phyloP scores from a whole-genome alignment of 2,329 filamentous ascomycete species.

The Talaromyces rugulosus region DNA sequence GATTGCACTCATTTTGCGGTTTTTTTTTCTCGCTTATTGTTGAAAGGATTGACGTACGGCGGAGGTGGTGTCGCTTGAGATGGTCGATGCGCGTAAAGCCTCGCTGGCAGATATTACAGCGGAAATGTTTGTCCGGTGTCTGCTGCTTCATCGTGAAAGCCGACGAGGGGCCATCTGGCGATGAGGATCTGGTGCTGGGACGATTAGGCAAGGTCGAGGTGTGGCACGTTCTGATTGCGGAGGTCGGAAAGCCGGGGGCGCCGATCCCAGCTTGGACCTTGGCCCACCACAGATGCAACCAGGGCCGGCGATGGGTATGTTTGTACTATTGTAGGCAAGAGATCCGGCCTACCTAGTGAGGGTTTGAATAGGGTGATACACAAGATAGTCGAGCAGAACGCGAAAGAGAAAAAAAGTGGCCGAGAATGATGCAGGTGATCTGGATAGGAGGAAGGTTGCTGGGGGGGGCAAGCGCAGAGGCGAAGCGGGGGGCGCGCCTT shows the following conservation, averaged over 20 bases:
- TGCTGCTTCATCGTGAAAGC: slow-evolving; percentile 27
- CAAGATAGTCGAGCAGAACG: not conserved
- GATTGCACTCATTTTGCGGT: not conserved
- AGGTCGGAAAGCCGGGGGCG: not conserved
- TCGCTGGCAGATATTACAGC: slow-evolving; percentile 42
- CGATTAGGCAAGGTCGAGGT: not conserved
- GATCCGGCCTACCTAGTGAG: not conserved
- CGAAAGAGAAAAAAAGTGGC: not conserved
- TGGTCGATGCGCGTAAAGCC: slow-evolving; percentile 47
- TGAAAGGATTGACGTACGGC: slow-evolving; percentile 32
- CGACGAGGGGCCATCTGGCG: slow-evolving; percentile 8
- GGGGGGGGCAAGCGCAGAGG: not conserved
- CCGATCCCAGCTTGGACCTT: not conserved
- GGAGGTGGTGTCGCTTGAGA: slow-evolving; percentile 44
- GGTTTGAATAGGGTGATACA: not conserved
- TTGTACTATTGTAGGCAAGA: not conserved
- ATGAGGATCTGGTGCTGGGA: not conserved
- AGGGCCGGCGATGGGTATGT: not conserved
- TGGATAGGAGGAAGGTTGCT: not conserved
- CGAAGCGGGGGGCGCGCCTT: not conserved
- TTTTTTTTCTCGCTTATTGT: slow-evolving; percentile 4
- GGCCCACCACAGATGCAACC: not conserved
- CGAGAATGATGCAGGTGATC: not conserved
- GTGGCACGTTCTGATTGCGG: not conserved
- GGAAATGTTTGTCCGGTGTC: slow-evolving; percentile 36